Percentiles rank a stretch among this genome's conserved stretches.
Evolutionary conservation across 1,139 yeast genomes (phyloP).

Genomic region (Kodamaea arcana): DNA sequence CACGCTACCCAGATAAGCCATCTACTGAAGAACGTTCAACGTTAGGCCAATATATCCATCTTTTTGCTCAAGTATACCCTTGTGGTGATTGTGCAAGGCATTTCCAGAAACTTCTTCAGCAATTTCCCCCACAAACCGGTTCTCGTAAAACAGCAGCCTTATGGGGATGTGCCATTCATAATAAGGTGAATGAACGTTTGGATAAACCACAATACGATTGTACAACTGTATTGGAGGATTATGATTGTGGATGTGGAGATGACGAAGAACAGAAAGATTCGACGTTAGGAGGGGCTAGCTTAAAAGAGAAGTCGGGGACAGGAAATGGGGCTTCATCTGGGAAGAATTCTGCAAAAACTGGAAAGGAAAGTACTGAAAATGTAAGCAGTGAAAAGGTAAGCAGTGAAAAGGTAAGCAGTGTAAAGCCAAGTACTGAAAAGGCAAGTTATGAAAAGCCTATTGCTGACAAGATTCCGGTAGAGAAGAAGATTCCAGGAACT

Average conservation of each 20-base stretch:
- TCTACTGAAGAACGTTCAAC: conserved; percentile 58
- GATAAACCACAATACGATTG: conserved; percentile 78
- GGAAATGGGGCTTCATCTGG: too few relatives aligned
- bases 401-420: too few relatives aligned
- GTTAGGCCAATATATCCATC: conserved; percentile 46
- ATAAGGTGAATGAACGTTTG: conserved; percentile 71
- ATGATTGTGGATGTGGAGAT: conserved; percentile 93
- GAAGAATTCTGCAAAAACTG: too few relatives aligned
- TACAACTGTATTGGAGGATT: conserved; percentile 75
- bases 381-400: too few relatives aligned
- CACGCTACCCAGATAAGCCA: conserved; percentile 87
- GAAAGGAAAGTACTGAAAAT: too few relatives aligned
- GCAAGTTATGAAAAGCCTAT: too few relatives aligned
- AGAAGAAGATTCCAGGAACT: too few relatives aligned
- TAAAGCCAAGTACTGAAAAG: too few relatives aligned
- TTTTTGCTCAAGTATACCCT: conserved; percentile 79
- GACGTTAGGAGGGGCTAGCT: conserved; percentile 24
- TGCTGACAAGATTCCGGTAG: too few relatives aligned
- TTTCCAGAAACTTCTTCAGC: conserved; percentile 61
- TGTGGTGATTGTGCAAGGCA: conserved; percentile 96
- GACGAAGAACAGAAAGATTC: conserved; percentile 50
- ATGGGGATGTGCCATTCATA: conserved; percentile 98
- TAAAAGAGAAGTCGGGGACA: background rate
- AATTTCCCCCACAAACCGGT: conserved; percentile 81
- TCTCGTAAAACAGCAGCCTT: conserved; percentile 78